These are phyloP conservation scores for Picea abies DNA, from an alignment of 83 land plant species.

Conservation along the genomic window DNA sequence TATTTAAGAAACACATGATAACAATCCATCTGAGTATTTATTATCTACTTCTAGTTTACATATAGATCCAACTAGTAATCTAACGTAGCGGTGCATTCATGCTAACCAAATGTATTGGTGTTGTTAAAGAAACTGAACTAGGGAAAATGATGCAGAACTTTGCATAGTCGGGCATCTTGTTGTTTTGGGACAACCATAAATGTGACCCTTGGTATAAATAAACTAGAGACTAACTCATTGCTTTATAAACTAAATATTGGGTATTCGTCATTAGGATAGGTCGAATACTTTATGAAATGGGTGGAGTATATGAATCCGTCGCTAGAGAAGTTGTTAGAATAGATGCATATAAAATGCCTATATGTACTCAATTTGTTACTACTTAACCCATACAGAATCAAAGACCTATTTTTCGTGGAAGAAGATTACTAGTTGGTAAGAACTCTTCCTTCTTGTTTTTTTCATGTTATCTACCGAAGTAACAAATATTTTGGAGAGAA, in stretches of 20 bases:
- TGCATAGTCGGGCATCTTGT: too few species aligned
- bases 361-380: slow-evolving; percentile 19
- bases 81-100: too few species aligned
- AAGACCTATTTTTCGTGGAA: not conserved
- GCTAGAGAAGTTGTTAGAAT: slow-evolving; percentile 27
- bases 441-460: not conserved
- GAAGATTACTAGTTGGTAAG: not conserved
- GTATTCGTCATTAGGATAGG: slow-evolving; percentile 27
- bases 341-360: slow-evolving; percentile 31
- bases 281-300: slow-evolving; percentile 43
- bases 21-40: too few species aligned
- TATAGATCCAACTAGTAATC: too few species aligned
- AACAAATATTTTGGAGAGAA: not conserved
- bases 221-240: too few species aligned
- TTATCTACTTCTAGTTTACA: too few species aligned
- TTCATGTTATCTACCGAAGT: not conserved
- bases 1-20: too few species aligned
- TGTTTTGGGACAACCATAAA: too few species aligned
- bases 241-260: slow-evolving; percentile 40
- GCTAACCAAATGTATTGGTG: too few species aligned
- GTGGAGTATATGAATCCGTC: slow-evolving; percentile 26
- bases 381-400: not conserved
- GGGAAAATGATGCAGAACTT: too few species aligned
- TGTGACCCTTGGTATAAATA: too few species aligned
- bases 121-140: too few species aligned